Evolutionary conservation across 441 rosid genomes (phyloP), one percentile per base, ranked within the genome.

Genomic region (Pelargonium cotyledonis): DNA sequence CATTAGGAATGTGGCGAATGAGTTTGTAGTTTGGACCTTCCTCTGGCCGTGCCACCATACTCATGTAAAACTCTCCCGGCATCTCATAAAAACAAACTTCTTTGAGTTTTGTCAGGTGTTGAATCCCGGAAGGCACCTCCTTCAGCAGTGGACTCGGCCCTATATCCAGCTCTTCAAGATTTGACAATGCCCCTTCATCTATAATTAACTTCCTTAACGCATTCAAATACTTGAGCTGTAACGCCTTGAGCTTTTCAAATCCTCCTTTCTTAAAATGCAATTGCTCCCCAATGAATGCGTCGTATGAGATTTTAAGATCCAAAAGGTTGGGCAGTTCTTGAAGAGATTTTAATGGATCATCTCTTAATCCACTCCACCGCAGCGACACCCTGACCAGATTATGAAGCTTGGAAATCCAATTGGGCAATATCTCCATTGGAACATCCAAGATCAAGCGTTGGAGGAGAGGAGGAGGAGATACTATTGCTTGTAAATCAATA

Each of bases 51-150:
- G 31, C 31, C 31, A 29, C 53, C 14, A 47, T 11, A 9, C 4
- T 47, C 53, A 47, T 47, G 53, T 14, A 2, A 1, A 47, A 8
- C 12, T 9, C 53, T 47, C 11, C 53, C 12, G 53, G 14, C 35
- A 64, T 47, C 8, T 11, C 35, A 18, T 4, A 9, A 19, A 35
- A 40, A 6, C 11, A 12, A 0, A 51, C 7, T 10, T 0, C 0
- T 19, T 18, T 49, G 8, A 51, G 63, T 21, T 57, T 35, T 46
- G 58, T 63, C 11, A 49, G 43, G 35, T 64, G 64, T 8, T 18
- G 21, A 8, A 71, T 51, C 2, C 12, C 55, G 8, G 26, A 46
- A 31, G 68, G 73, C 16, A 64, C 31, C 68, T 35, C 55, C 67
- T 19, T 10, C 63, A 64, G 11, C 4, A 7, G 49, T 47, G 68